phyloP scores from a whole-genome alignment of 1,284 basidiomycete genomes.

The Melampsora abietis-canadensis region DNA sequence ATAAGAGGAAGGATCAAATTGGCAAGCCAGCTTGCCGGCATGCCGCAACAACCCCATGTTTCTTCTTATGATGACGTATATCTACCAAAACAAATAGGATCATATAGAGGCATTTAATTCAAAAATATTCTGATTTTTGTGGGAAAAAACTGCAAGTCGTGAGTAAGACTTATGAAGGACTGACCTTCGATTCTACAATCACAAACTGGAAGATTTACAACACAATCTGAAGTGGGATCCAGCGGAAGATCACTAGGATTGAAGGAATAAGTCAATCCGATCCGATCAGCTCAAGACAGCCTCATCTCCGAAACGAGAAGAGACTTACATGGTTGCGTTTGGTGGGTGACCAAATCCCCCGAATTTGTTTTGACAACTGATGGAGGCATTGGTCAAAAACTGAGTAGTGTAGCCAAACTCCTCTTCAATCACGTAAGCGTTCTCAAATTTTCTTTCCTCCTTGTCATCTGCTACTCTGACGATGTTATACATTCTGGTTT shows the following conservation, averaged over 20 bases:
- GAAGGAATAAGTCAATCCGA: background rate
- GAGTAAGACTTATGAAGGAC: background rate
- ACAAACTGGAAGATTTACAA: conserved; percentile 39
- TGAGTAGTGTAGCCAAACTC: conserved; percentile 34
- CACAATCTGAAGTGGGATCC: conserved; percentile 33
- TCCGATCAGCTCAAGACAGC: background rate
- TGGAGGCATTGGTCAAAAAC: conserved; percentile 32
- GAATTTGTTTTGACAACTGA: conserved; percentile 36
- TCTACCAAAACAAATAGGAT: background rate
- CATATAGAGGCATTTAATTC: background rate
- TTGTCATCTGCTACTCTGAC: conserved; percentile 21
- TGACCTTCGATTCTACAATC: conserved; percentile 23
- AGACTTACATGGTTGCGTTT: conserved; percentile 23
- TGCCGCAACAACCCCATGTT: conserved; percentile 23
- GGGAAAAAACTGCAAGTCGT: background rate
- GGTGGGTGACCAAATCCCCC: conserved; percentile 31
- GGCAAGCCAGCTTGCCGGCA: conserved; percentile 33
- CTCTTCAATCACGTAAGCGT: conserved; percentile 26
- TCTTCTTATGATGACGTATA: conserved; percentile 3
- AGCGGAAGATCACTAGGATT: conserved; percentile 13
- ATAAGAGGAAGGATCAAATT: conserved; percentile 10
- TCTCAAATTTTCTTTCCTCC: conserved; percentile 15
- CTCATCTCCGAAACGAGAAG: background rate
- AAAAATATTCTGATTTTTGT: background rate
- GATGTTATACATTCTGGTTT: conserved; percentile 37